Evolutionary conservation across 805 yeast genomes (phyloP), one percentile per base, ranked within the genome.

Genomic region (Tetrapisispora taiwanensis): DNA sequence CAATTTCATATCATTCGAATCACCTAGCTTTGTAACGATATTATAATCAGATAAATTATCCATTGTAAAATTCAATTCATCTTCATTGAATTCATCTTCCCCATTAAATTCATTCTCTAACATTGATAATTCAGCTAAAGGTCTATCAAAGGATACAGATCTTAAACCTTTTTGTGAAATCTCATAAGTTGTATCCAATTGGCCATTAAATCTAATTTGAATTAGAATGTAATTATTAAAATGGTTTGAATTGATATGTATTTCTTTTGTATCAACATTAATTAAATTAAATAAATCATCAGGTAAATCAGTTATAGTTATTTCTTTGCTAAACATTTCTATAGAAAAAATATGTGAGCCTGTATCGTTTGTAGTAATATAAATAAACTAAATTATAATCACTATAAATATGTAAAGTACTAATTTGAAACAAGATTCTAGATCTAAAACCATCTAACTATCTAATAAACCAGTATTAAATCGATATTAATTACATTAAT

Each of bases 101-200:
- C 13, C 13, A 30, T 28, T 34, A 6, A 39, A 46, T 20, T 38
- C 20, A 30, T 41, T 36, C 4, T 36, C 18, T 10, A 31, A 22
- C 14, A 32, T n/a, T 17, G 27, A 26, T 20, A 24, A 44, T 2
- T 56, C 57, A 3, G 56, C 59, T 19, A 54, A 39, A 4, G 54
- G 56, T 18, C 53, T 43, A 5, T 24, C 22, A 9, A 45, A 30
- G 4, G 35, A 34, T 8, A 48, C 48, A 4, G 54, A 49, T 13
- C 52, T 45, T 18, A 60, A 35, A 2, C 63, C 63, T 39, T 52
- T 52, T 28, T 46, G 52, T 8, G 49, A 45, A 7, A 74, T 60
- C 40, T 72, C 75, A 47, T 69, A 71, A 1, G 78, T 73, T 17
- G 75, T 63, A 57, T 76, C 79, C 54, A 70, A 38, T 41, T 60